Evolutionary conservation across 2,329 filamentous ascomycete species (phyloP).

Genomic region (Aspergillus ochraceoroseus): DNA sequence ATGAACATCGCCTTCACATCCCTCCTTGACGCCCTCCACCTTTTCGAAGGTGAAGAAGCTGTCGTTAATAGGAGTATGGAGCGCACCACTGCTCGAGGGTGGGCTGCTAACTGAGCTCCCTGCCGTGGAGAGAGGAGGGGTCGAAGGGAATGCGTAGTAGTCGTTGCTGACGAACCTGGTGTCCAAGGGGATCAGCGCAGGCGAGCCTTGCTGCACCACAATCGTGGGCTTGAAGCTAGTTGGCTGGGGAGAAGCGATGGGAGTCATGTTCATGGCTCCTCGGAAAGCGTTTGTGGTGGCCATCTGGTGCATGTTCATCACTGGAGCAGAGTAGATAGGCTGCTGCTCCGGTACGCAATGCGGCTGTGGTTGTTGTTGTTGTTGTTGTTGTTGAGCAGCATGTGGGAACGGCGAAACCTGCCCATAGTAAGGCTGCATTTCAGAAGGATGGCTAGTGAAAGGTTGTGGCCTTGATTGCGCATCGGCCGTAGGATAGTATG

Average conservation of each 20-base stretch:
- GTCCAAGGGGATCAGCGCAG: slow-evolving; percentile 60
- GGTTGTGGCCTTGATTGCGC: slow-evolving; percentile 70
- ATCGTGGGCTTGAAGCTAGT: slow-evolving; percentile 72
- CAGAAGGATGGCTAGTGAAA: slow-evolving; percentile 62
- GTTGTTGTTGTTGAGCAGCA: slow-evolving; percentile 12
- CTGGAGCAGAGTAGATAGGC: slow-evolving; percentile 38
- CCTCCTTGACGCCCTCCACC: slow-evolving; percentile 64
- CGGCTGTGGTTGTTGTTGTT: slow-evolving; percentile 26
- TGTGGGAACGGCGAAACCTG: slow-evolving; percentile 33
- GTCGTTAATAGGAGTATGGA: slow-evolving; percentile 78
- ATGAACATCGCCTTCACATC: slow-evolving; percentile 64
- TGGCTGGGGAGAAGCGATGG: slow-evolving; percentile 69
- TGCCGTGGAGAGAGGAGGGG: slow-evolving; percentile 78
- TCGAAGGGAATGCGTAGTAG: slow-evolving; percentile 70
- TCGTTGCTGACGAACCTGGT: slow-evolving; percentile 64
- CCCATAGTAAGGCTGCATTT: slow-evolving; percentile 45
- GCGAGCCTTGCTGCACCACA: slow-evolving; percentile 56
- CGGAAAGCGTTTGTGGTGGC: slow-evolving; percentile 42
- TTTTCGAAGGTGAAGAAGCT: slow-evolving; percentile 69
- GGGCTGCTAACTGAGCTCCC: slow-evolving; percentile 85
- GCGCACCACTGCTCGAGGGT: slow-evolving; percentile 64
- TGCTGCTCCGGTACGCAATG: slow-evolving; percentile 31
- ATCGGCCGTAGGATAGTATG: slow-evolving; percentile 79
- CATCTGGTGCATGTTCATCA: slow-evolving; percentile 46
- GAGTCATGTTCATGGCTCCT: slow-evolving; percentile 52